These are phyloP conservation scores for Trichophyton verrucosum DNA, from an alignment of 2,329 filamentous ascomycete genomes.

Conservation along the genomic window DNA sequence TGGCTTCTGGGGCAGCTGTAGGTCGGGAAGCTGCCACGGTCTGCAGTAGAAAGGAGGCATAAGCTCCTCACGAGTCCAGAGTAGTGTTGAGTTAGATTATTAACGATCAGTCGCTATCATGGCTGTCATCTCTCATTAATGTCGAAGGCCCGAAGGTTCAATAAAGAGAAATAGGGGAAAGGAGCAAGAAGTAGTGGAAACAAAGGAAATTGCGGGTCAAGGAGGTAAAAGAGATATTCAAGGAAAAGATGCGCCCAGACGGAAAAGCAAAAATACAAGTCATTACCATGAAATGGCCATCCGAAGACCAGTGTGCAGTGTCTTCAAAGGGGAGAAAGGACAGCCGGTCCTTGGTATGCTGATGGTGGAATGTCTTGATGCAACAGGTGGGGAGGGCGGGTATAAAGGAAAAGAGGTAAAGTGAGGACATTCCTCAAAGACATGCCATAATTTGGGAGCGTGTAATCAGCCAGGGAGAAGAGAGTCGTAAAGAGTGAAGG, in stretches of 20 bases:
- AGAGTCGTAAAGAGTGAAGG: not conserved
- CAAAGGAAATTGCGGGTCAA: not conserved
- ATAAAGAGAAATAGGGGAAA: not conserved
- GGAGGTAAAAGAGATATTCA: not conserved
- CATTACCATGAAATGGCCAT: not conserved
- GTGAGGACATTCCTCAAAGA: not conserved
- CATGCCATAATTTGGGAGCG: not conserved
- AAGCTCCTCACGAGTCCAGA: not conserved
- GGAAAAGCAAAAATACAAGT: not conserved
- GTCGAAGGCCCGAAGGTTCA: not conserved
- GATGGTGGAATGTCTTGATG: not conserved
- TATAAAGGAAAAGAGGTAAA: not conserved
- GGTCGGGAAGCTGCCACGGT: not conserved
- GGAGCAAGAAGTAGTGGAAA: not conserved
- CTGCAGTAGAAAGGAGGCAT: not conserved
- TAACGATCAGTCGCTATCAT: conserved; percentile 1
- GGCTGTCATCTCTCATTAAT: conserved; percentile 2
- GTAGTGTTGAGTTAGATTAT: not conserved
- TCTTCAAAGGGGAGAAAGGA: not conserved
- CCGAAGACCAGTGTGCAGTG: not conserved
- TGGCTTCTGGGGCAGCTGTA: not conserved
- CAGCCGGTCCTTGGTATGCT: not conserved
- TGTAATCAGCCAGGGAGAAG: not conserved
- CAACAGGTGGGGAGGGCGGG: not conserved
- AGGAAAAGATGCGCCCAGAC: not conserved